Percentiles rank a stretch among this genome's conserved stretches.
phyloP scores from a whole-genome alignment of 1,139 yeast species.

The Yarrowia galli region DNA sequence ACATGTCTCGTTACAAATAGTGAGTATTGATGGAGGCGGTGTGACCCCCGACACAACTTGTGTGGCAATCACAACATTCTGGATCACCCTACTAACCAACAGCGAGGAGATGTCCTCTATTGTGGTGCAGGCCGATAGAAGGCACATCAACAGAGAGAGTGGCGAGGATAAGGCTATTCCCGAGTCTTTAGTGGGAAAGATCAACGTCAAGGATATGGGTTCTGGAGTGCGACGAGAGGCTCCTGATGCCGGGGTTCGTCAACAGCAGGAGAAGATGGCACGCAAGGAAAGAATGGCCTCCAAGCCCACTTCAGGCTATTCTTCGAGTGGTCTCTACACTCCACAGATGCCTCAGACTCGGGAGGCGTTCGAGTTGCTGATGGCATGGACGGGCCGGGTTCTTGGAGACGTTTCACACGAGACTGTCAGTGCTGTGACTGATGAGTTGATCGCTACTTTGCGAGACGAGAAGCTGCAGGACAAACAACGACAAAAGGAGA shows the following conservation, averaged over 20 bases:
- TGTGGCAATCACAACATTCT: neutral
- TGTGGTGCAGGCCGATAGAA: constrained; percentile 67
- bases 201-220: constrained; percentile 76
- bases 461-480: constrained; percentile 59
- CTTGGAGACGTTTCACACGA: constrained; percentile 68
- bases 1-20: constrained; percentile 47
- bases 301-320: constrained; percentile 40
- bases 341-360: constrained; percentile 61
- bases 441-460: constrained; percentile 66
- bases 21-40: constrained; percentile 40
- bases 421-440: constrained; percentile 64
- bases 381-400: constrained; percentile 58
- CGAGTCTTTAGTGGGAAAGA: constrained; percentile 70
- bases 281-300: constrained; percentile 40
- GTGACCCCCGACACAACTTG: neutral
- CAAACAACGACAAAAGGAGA: constrained; percentile 51
- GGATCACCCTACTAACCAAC: constrained; percentile 14
- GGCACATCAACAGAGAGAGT: constrained; percentile 55
- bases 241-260: constrained; percentile 40
- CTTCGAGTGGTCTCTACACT: constrained; percentile 51
- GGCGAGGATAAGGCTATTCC: constrained; percentile 68
- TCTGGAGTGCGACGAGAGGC: constrained; percentile 52
- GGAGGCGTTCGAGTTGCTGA: constrained; percentile 56
- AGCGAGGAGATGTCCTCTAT: constrained; percentile 66
- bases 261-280: constrained; percentile 29